These are phyloP conservation scores for Aphanocladium album DNA, from an alignment of 2,329 filamentous ascomycete species.

Conservation along the genomic window DNA sequence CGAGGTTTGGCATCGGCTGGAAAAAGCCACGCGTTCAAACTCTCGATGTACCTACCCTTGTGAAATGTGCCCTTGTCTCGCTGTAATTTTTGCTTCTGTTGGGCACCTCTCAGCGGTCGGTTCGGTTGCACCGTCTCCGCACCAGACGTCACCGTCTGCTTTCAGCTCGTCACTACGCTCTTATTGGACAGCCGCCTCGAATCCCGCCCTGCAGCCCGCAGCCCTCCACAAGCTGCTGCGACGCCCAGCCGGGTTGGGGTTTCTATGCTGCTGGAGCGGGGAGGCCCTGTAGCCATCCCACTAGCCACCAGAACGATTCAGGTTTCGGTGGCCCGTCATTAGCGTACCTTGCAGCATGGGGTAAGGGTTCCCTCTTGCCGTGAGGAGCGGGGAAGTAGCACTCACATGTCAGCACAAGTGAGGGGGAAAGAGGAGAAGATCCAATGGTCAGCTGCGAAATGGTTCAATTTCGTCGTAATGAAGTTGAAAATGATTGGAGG, in stretches of 20 bases:
- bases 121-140: background rate
- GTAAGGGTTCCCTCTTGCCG: background rate
- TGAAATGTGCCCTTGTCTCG: background rate
- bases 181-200: too few relatives aligned
- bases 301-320: too few relatives aligned
- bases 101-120: background rate
- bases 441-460: background rate
- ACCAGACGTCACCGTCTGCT: background rate
- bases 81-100: too few relatives aligned
- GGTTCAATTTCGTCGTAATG: background rate
- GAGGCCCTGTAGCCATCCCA: background rate
- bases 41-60: background rate
- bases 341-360: background rate
- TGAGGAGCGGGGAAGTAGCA: background rate
- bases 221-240: too few relatives aligned
- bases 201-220: too few relatives aligned
- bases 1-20: background rate
- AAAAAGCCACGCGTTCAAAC: background rate
- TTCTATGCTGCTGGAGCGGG: background rate
- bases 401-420: background rate
- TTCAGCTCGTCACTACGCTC: background rate
- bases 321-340: too few relatives aligned
- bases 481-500: background rate
- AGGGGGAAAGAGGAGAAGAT: background rate
- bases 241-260: background rate